Conservation (phyloP, 495 filamentous ascomycete species). For the Penicillium paradoxum region DNA sequence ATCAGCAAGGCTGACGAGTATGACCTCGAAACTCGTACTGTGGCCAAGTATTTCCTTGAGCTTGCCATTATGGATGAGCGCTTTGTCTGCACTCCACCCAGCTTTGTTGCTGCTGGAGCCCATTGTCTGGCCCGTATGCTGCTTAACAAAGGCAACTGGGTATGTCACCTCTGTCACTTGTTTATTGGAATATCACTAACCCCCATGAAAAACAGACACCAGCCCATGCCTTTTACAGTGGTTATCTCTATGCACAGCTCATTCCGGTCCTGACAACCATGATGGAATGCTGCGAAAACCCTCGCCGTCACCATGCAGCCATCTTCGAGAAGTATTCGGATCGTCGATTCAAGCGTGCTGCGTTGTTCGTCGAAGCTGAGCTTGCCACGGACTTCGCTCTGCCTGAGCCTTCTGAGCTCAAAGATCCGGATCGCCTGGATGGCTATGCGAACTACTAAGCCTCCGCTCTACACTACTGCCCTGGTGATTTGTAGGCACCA, state of each 20-base stretch:
- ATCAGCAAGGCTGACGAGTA: constrained; percentile 99
- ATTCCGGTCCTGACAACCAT: constrained; percentile 70
- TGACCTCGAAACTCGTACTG: constrained; percentile 87
- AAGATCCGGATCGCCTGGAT: constrained; percentile 14
- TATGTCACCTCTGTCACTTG: constrained; percentile 48
- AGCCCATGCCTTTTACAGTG: constrained; percentile 84
- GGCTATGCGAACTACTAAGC: constrained; percentile 21
- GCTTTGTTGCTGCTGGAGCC: constrained; percentile 84
- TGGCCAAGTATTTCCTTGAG: constrained; percentile 98
- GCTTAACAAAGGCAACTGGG: constrained; percentile 86
- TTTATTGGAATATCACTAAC: constrained; percentile 26
- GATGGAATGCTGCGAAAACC: constrained; percentile 79
- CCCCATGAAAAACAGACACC: constrained; percentile 50
- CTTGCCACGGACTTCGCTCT: constrained; percentile 53
- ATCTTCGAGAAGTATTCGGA: constrained; percentile 90
- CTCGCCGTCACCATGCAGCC: constrained; percentile 72
- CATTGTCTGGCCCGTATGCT: constrained; percentile 90
- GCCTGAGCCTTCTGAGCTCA: constrained; percentile 20
- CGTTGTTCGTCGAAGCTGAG: constrained; percentile 71
- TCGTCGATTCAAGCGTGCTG: constrained; percentile 74
- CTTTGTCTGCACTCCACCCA: constrained; percentile 85
- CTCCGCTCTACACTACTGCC: background rate
- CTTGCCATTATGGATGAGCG: constrained; percentile 97
- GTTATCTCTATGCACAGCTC: constrained; percentile 83
- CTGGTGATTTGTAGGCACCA: constrained; percentile 1